Base-by-base conservation (phyloP, 169 alveolate genomes). In the Cytauxzoon felis region DNA sequence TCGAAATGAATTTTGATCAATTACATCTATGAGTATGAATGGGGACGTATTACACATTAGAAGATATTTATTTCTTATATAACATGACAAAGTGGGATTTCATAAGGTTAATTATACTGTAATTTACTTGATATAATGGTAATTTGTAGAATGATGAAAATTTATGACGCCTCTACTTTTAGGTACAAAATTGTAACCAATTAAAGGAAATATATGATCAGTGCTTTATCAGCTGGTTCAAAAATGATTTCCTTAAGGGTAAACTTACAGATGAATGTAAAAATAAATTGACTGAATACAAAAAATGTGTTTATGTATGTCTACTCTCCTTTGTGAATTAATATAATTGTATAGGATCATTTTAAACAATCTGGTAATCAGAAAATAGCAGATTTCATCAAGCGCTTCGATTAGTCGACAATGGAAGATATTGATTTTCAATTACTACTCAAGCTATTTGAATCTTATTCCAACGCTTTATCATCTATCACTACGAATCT, bases 191-290 rank as follows among this genome's bases (percentile, higher is more conserved):
- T 36, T 84, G 91, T 53, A 42, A 50, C 42, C 81, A 84, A 42
- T 56, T 60, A 47, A 84, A 84, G 62, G 88, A 65, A 26, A 56
- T 65, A 30, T 84, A 84, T 50, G 73, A 79, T 30, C 70, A 57
- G 40, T 84, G 91, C 69, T 84, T 84, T 53, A 72, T 79, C 51
- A 45, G 63, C 19, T 84, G 91, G 91, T 58, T 79, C 48, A 84
- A 69, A 50, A 62, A 84, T 54, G 82, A 84, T 36, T 53, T 84
- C 45, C 91, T 84, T 50, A 84, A 84, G 67, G 91, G 91, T 11
- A 70, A 72, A 30, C 51, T 84, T 59, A 73, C 70, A 58, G 88
- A 84, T 56, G 75, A 80, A 13, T 84, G 91, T 41, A 67, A 73
- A 23, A 59, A 45, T 19, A 59, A 78, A 45, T 78, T 79, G 49